phyloP scores from a whole-genome alignment of 1,284 basidiomycete genomes.

The Chondrostereum purpureum region DNA sequence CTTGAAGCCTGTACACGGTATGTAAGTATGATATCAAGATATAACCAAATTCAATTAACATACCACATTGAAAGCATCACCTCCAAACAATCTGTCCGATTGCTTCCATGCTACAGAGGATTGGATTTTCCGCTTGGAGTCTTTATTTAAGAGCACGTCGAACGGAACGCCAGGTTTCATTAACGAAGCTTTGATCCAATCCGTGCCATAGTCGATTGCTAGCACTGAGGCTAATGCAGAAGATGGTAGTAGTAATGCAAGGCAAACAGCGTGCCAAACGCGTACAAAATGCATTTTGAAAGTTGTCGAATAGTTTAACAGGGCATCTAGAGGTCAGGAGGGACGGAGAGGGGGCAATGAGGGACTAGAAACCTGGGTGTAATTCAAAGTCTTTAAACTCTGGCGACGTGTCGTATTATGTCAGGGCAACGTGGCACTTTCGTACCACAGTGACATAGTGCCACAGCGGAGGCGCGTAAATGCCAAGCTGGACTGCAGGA shows the following conservation, averaged over 20 bases:
- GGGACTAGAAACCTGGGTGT: no score
- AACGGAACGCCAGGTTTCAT: constrained; percentile 96
- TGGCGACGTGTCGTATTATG: not conserved
- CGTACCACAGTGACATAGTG: no score
- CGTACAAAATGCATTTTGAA: constrained; percentile 27
- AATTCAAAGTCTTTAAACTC: no score
- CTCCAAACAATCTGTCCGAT: constrained; percentile 82
- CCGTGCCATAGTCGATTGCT: constrained; percentile 93
- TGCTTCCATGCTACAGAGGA: constrained; percentile 85
- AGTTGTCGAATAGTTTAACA: not conserved
- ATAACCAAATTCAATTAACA: constrained; percentile 23
- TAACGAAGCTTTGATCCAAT: constrained; percentile 93
- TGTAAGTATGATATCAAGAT: constrained; percentile 9
- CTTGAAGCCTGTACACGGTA: constrained; percentile 64
- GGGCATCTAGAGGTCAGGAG: no score
- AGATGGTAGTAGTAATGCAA: constrained; percentile 31
- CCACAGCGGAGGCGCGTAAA: no score
- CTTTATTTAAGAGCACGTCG: constrained; percentile 93
- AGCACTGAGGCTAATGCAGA: constrained; percentile 58
- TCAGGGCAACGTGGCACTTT: not conserved
- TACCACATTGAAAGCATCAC: constrained; percentile 84
- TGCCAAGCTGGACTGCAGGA: no score
- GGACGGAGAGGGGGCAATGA: no score
- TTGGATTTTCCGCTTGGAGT: constrained; percentile 94
- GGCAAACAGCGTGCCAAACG: constrained; percentile 25